Conservation (phyloP, 805 yeast genomes). For the Spathaspora arborariae region DNA sequence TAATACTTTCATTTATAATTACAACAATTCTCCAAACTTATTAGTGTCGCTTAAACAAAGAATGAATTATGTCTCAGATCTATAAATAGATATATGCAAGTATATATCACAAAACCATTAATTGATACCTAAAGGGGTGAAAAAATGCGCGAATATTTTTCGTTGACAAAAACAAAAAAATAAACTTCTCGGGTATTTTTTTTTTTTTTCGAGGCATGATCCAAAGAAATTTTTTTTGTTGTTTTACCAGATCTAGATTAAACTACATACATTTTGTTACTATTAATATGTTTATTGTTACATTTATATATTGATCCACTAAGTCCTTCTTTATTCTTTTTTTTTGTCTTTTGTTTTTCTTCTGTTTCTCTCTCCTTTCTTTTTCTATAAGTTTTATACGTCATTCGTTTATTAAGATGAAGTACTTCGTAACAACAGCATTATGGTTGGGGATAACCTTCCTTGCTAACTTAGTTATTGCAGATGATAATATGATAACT, state of each 20-base stretch:
- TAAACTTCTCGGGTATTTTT: background rate
- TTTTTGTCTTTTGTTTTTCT: background rate
- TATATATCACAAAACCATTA: background rate
- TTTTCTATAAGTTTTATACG: background rate
- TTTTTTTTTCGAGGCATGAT: background rate
- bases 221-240: too few species aligned
- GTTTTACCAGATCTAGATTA: too few species aligned
- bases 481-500: conserved; percentile 10
- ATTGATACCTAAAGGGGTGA: background rate
- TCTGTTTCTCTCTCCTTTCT: too few species aligned
- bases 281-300: background rate
- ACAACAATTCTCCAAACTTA: background rate
- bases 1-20: too few species aligned
- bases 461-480: background rate
- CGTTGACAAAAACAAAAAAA: background rate
- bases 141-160: background rate
- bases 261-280: background rate
- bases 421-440: background rate
- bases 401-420: background rate
- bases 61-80: background rate
- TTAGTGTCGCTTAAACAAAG: background rate
- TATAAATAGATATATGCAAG: background rate
- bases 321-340: background rate
- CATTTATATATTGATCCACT: background rate
- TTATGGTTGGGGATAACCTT: background rate